Base-by-base conservation (phyloP, 306 rosid genomes). In the Fragaria nilgerrensis region DNA sequence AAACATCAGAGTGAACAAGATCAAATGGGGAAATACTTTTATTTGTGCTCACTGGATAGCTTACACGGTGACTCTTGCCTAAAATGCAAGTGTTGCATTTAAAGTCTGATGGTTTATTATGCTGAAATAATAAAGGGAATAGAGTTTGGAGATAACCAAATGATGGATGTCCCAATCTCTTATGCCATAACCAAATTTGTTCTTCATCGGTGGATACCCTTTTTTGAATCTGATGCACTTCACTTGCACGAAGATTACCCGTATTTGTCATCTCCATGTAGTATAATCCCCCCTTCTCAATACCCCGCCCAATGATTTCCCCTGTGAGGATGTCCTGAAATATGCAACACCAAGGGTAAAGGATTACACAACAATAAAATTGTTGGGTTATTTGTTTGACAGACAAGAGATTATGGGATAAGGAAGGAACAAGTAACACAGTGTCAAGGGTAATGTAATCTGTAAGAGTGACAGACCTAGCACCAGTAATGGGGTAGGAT, bases 161-260 rank as follows among this genome's bases (percentile, higher is more conserved):
- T 12, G 48, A 68, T 14, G 72, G 48, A 68, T 68, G 53, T 15
- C 72, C 34, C 5, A 68, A 48, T 41, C 48, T 36, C 20, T 19
- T 48, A 25, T 68, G 73, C 34, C 73, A 68, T 4, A 68, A 68
- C 73, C 25, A 68, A 0, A 37, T 68, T n/a, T 68, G 22, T 41
- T 68, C 32, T 41, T 68, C 23, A 11, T 68, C 19, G 2, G 34
- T 9, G 0, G 34, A 58, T 2, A 9, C 0, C 0, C 2, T n/a
- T 20, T 53, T 55, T 2, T 11, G 27, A 58, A 23, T 23, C 5
- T 58, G 65, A 12, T 23, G 32, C 7, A 23, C 65, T 16, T 3
- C 32, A 64, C 10, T 64, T 1, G n/a, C 69, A 15, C 9, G 5
- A 15, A 0, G 22, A 4, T 16, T 20, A 15, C n/a, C 7, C 3